phyloP scores from a whole-genome alignment of 257 asterid genomes.

The Forsythia viridissima region DNA sequence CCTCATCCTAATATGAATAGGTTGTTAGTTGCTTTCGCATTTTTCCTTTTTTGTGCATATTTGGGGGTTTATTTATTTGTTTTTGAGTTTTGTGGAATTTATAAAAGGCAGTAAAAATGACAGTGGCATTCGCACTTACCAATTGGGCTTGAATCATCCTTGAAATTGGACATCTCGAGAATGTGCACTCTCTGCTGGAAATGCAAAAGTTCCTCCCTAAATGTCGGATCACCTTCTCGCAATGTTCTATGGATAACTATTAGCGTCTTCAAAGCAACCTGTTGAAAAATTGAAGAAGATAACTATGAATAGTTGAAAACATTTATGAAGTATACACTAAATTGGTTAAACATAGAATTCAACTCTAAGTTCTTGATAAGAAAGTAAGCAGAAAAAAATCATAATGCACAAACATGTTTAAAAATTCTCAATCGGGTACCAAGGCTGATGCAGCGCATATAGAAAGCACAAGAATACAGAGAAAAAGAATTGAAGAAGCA shows the following conservation, averaged over 20 bases:
- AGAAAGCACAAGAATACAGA: not conserved
- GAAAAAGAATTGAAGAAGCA: not conserved
- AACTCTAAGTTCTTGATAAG: not conserved
- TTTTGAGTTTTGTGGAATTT: not conserved
- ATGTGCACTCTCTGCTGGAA: constrained; percentile 57
- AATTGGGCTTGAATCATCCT: constrained; percentile 65
- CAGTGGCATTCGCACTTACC: constrained; percentile 28
- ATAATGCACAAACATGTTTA: not conserved
- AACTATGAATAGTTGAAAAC: too few species aligned
- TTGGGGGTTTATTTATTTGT: not conserved
- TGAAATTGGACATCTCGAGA: constrained; percentile 58
- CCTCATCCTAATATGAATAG: not conserved
- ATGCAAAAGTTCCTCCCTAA: constrained; percentile 52
- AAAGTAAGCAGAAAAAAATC: not conserved
- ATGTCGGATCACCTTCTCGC: constrained; percentile 68
- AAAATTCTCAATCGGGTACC: not conserved
- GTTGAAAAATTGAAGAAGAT: not conserved
- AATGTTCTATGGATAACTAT: constrained; percentile 56
- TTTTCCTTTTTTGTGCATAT: not conserved
- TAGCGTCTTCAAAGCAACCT: constrained; percentile 62
- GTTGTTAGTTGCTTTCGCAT: not conserved
- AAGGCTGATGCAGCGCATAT: not conserved
- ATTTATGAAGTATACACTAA: not conserved
- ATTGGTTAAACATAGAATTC: not conserved
- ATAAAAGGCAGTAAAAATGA: constrained; percentile 1